Evolutionary conservation across 2,329 filamentous ascomycete species (phyloP).

Genomic region (Byssochlamys sp.): DNA sequence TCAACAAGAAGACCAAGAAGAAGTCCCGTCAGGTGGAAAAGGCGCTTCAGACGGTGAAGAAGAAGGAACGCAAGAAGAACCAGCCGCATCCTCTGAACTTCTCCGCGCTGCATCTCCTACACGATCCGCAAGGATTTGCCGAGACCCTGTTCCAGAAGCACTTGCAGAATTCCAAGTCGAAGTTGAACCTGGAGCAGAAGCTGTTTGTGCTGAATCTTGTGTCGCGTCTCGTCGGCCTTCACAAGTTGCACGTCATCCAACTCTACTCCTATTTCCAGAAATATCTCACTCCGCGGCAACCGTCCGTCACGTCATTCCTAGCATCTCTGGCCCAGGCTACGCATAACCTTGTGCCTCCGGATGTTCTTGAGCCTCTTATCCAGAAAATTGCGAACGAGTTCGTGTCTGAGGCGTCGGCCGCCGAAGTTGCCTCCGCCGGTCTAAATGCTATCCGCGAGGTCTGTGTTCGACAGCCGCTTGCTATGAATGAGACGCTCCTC

Average conservation of each 20-base stretch:
- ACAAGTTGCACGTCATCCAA: conserved; percentile 79
- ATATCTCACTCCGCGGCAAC: conserved; percentile 77
- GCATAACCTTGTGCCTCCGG: conserved; percentile 82
- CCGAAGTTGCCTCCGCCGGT: conserved; percentile 83
- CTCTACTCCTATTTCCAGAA: conserved; percentile 97
- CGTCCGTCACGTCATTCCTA: conserved; percentile 82
- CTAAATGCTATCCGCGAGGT: conserved; percentile 92
- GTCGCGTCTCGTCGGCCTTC: conserved; percentile 79
- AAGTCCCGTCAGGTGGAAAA: conserved; percentile 67
- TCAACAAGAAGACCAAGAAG: conserved; percentile 96
- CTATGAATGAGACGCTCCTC: conserved; percentile 88
- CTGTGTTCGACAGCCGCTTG: conserved; percentile 82
- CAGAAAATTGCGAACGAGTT: conserved; percentile 98
- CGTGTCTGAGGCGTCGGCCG: conserved; percentile 83
- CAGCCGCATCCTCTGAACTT: conserved; percentile 87
- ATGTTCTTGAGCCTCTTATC: conserved; percentile 79
- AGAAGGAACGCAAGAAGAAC: conserved; percentile 76
- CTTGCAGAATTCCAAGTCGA: conserved; percentile 74
- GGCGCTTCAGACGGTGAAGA: conserved; percentile 73
- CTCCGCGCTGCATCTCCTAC: conserved; percentile 82
- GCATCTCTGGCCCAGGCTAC: conserved; percentile 86
- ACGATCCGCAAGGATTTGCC: conserved; percentile 89
- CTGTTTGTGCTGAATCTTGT: conserved; percentile 83
- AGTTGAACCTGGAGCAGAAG: conserved; percentile 78
- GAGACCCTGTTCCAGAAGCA: conserved; percentile 86